Conservation (phyloP, 202 grass and related monocot genomes). For the Schoenoplectus triqueter region DNA sequence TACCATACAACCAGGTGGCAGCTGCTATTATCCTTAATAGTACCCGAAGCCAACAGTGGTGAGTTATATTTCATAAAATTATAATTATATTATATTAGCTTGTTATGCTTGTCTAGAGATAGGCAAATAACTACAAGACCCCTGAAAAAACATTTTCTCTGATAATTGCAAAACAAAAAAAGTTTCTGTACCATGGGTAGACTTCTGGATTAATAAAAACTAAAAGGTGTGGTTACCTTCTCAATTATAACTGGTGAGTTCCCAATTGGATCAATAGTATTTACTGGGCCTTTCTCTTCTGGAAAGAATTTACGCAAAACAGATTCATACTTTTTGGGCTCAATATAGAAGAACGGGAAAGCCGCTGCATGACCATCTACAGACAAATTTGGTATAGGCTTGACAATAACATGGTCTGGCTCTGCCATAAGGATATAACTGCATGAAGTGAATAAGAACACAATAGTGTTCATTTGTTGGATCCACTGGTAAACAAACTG, state of each 20-base stretch:
- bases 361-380: conserved; percentile 60
- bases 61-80: background rate
- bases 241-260: conserved; percentile 91
- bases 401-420: conserved; percentile 94
- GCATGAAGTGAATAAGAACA: conserved; percentile 41
- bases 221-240: conserved; percentile 53
- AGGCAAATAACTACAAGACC: background rate
- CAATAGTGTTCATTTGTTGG: conserved; percentile 15
- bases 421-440: conserved; percentile 98
- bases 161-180: background rate
- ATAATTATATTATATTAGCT: background rate
- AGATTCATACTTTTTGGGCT: conserved; percentile 68
- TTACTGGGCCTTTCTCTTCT: conserved; percentile 61
- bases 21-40: background rate
- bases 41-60: background rate
- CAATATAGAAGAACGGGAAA: conserved; percentile 92
- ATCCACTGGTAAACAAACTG: background rate
- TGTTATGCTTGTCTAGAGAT: background rate
- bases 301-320: conserved; percentile 82
- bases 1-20: background rate
- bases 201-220: background rate
- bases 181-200: background rate
- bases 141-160: background rate
- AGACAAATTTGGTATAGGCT: conserved; percentile 89
- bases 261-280: conserved; percentile 87